Evolutionary conservation across 805 yeast species (phyloP), one percentile per base, ranked within the genome.

Genomic region (Candida khao-thaluensis): DNA sequence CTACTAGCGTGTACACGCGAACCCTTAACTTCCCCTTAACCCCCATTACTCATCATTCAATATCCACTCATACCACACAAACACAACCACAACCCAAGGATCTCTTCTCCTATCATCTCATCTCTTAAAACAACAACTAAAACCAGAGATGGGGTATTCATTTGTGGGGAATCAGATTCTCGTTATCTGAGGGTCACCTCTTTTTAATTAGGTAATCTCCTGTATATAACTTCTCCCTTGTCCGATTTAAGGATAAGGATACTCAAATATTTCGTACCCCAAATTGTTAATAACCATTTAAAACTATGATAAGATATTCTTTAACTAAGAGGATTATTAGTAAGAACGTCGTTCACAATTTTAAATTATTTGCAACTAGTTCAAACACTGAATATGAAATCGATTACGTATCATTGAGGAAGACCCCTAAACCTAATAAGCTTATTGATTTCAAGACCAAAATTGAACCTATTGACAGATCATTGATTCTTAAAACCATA

Each of bases 401-500:
- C 36, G 59, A 57, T 43, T 42, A 41, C 17, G 52, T 57, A 11
- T 47, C 59, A 3, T 36, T 57, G 34, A 52, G 41, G 30, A 54
- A 51, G 40, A 49, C 47, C 2, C 44, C 48, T 12, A 35, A 23
- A 22, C 9, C 22, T 10, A 17, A 3, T 3, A 12, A 15, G 9
- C 16, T 37, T 7, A 30, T 30, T 17, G 40, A 35, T 17, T 42
- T 35, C 25, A 35, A 22, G 14, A 24, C 40, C 18, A 17, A 26
- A 9, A 21, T 20, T 7, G 32, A 33, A 3, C 30, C 38, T 2
- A 33, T 35, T 14, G 42, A 40, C 16, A 33, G 20, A 10, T 7
- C 28, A 15, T 27, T 40, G 37, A 36, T 46, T 16, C 35, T 38
- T 14, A 24, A 30, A 15, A 20, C 40, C 7, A 37, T 43, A 18